Conservation (phyloP, 139 green algal species). For the Penium margaritaceum region DNA sequence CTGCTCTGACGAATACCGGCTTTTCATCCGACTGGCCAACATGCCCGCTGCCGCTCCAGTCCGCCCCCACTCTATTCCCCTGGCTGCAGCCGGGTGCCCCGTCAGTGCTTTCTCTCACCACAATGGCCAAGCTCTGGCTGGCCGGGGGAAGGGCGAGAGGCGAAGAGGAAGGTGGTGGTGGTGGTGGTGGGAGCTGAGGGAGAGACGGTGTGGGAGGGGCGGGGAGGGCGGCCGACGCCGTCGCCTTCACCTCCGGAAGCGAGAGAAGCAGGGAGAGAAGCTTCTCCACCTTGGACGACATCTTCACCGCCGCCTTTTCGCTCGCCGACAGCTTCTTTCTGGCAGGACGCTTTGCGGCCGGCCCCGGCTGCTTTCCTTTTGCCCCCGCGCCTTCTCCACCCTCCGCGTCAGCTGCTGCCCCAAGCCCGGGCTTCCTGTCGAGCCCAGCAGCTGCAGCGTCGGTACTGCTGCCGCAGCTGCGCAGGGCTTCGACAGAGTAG, state of each 20-base stretch:
- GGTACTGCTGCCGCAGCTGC: constrained; percentile 4
- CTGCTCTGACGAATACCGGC: too few relatives aligned
- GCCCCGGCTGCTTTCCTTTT: not conserved
- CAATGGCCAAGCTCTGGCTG: too few relatives aligned
- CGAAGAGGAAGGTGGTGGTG: too few relatives aligned
- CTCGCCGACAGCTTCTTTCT: not conserved
- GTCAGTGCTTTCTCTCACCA: too few relatives aligned
- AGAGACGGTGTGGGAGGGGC: too few relatives aligned
- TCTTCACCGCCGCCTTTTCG: not conserved
- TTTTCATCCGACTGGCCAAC: too few relatives aligned
- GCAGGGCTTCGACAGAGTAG: constrained; percentile 9
- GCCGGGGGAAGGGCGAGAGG: too few relatives aligned
- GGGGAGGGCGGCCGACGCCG: not conserved
- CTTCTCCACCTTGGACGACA: too few relatives aligned
- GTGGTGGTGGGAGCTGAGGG: too few relatives aligned
- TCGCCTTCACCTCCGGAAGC: not conserved
- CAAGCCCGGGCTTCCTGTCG: not conserved
- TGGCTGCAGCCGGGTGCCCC: too few relatives aligned
- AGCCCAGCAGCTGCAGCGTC: not conserved
- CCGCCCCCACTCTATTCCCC: not conserved
- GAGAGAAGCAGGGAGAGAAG: too few relatives aligned
- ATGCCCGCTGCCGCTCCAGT: too few relatives aligned
- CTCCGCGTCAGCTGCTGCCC: not conserved
- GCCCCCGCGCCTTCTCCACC: not conserved
- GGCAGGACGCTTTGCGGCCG: not conserved